Conservation (phyloP, 805 yeast species). For the Saccharomyces eubayanus region DNA sequence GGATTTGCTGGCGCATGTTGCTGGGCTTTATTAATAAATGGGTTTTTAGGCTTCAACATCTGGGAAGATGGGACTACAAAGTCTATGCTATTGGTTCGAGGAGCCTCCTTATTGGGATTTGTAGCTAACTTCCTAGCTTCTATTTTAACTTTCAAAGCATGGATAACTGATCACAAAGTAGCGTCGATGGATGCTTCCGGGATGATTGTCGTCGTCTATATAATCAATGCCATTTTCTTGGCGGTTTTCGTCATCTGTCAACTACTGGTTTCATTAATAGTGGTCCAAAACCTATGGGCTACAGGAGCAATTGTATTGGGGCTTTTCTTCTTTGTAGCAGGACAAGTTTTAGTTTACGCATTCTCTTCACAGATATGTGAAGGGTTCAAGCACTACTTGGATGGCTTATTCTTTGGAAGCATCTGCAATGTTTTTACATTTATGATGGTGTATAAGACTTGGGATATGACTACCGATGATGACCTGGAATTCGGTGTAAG, state of each 20-base stretch:
- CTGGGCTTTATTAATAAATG: conserved; percentile 59
- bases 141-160: conserved; percentile 62
- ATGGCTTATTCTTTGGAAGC: conserved; percentile 81
- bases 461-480: conserved; percentile 94
- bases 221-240: conserved; percentile 62
- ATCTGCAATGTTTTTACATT: conserved; percentile 69
- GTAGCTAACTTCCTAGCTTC: conserved; percentile 58
- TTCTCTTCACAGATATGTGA: conserved; percentile 60
- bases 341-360: conserved; percentile 71
- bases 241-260: conserved; percentile 59
- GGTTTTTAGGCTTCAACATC: conserved; percentile 74
- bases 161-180: conserved; percentile 40
- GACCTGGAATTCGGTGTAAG: conserved; percentile 86
- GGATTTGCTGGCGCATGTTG: conserved; percentile 70
- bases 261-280: conserved; percentile 53
- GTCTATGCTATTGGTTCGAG: conserved; percentile 51
- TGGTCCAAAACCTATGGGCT: conserved; percentile 79
- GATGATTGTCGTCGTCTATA: conserved; percentile 60
- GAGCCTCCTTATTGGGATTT: conserved; percentile 50
- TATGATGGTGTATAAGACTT: conserved; percentile 93
- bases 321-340: conserved; percentile 62
- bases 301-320: conserved; percentile 74
- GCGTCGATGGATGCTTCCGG: conserved; percentile 50
- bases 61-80: conserved; percentile 88
- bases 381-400: conserved; percentile 74